phyloP scores from a whole-genome alignment of 2,329 filamentous ascomycete species.

The Bipolaris cookei region DNA sequence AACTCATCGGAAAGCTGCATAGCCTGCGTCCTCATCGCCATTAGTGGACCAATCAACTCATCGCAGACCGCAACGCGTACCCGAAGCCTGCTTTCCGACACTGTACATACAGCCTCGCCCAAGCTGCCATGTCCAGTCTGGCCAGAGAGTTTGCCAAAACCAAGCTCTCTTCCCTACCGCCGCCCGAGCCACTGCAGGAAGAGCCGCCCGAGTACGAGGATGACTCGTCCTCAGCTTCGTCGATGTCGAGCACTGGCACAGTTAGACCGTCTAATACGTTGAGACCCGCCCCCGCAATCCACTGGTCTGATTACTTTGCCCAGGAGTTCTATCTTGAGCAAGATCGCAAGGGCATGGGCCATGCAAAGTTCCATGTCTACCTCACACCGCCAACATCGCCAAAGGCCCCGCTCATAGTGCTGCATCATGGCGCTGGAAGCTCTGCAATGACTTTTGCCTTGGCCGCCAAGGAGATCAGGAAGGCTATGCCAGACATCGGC shows the following conservation, averaged over 20 bases:
- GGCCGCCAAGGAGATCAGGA: constrained; percentile 77
- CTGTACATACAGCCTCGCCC: constrained; percentile 11
- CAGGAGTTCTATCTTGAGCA: constrained; percentile 78
- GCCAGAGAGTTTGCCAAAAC: constrained; percentile 80
- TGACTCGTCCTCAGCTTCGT: constrained; percentile 67
- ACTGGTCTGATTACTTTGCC: constrained; percentile 91
- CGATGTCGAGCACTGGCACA: constrained; percentile 92
- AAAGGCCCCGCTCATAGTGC: constrained; percentile 83
- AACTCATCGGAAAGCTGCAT: constrained; percentile 11
- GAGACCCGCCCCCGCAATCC: constrained; percentile 65
- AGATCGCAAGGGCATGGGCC: constrained; percentile 41
- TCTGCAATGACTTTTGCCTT: constrained; percentile 91
- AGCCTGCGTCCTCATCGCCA: constrained; percentile 1
- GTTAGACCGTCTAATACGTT: constrained; percentile 78
- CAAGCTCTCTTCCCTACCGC: constrained; percentile 69
- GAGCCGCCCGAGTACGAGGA: constrained; percentile 61
- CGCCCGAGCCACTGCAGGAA: constrained; percentile 54
- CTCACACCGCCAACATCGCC: constrained; percentile 74
- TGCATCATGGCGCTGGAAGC: constrained; percentile 93
- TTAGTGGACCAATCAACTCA: constrained; percentile 15
- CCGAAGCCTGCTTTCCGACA: constrained; percentile 10
- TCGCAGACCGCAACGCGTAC: constrained; percentile 7
- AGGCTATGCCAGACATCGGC: constrained; percentile 77
- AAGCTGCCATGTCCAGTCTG: constrained; percentile 73
- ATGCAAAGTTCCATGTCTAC: constrained; percentile 80